Conservation (phyloP, 352 stramenopile species). For the Peronospora destructor region DNA sequence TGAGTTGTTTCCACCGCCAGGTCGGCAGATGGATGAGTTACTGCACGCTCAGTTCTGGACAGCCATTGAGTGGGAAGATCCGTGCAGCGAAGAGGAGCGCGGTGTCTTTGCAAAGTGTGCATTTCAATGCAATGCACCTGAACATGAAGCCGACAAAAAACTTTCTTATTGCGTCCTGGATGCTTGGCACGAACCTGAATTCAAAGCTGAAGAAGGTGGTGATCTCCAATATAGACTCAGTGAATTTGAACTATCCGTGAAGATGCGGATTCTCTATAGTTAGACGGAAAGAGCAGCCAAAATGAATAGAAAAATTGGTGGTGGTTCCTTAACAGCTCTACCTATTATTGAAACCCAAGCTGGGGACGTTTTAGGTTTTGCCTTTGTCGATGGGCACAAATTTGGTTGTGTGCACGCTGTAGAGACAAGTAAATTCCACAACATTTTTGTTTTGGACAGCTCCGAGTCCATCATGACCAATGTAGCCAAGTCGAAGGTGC, state of each 20-base stretch:
- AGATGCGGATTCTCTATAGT: too few relatives aligned
- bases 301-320: too few relatives aligned
- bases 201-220: conserved; percentile 39
- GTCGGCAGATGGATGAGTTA: conserved; percentile 31
- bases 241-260: too few relatives aligned
- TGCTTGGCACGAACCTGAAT: conserved; percentile 31
- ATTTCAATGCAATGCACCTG: conserved; percentile 31
- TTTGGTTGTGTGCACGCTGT: conserved; percentile 31
- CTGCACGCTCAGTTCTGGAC: conserved; percentile 37
- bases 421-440: conserved; percentile 24
- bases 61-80: conserved; percentile 34
- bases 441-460: conserved; percentile 37
- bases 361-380: too few relatives aligned
- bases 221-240: too few relatives aligned
- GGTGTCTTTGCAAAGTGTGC: conserved; percentile 27
- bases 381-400: conserved; percentile 26
- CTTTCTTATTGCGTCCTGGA: conserved; percentile 28
- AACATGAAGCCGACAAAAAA: conserved; percentile 16
- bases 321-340: too few relatives aligned
- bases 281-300: too few relatives aligned
- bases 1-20: conserved; percentile 18
- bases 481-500: too few relatives aligned
- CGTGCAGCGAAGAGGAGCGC: conserved; percentile 25
- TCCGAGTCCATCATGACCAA: too few relatives aligned
- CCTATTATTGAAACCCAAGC: too few relatives aligned